Evolutionary conservation across 768 basidiomycete species (phyloP), one percentile per base, ranked within the genome.

Genomic region (Gymnopilus dilepis): DNA sequence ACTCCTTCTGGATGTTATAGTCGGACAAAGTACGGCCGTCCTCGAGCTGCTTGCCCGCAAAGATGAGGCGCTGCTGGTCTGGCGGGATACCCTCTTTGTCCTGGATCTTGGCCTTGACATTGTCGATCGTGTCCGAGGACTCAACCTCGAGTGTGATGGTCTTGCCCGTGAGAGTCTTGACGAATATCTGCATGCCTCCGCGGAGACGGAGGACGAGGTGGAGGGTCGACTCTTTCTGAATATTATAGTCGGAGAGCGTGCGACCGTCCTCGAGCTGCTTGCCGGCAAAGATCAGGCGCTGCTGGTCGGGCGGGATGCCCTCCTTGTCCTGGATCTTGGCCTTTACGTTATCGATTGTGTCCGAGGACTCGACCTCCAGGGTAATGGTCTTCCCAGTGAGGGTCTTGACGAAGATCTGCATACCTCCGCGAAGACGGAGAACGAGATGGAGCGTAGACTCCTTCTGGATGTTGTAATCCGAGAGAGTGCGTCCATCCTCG

Each of bases 161-260:
- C 83, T 90, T 90, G 54, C 89, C 89, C 6, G 90, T 91, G 28
- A 91, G 78, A 15, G 90, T 91, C 82, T 93, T 94, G 56, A 93
- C 87, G 61, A 90, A 91, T 43, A 76, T 77, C 34, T 75, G 74
- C 76, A 74, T 74, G 30, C 74, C 74, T 59, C 75, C 73, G 43
- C 74, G 74, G 43, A 77, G 72, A 61, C 74, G 74, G 28, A 74
- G 67, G 24, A 75, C 73, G 63, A 77, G 75, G 55, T 89, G 81
- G 57, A 92, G 79, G 40, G 90, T 91, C 8, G 84, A 83, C 76
- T 89, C 88, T 72, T 89, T 88, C 78, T 86, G 86, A 37, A 87
- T 88, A 65, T 87, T 87, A 69, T 88, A 88, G 60, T 89, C 87
- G 0, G 86, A 85, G 11, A 75, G 71, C 15, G 74, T 76, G 7